Percentiles rank a stretch among this genome's conserved stretches.
Evolutionary conservation across 768 basidiomycete genomes (phyloP).

Genomic region (Strobilomyces confusus): DNA sequence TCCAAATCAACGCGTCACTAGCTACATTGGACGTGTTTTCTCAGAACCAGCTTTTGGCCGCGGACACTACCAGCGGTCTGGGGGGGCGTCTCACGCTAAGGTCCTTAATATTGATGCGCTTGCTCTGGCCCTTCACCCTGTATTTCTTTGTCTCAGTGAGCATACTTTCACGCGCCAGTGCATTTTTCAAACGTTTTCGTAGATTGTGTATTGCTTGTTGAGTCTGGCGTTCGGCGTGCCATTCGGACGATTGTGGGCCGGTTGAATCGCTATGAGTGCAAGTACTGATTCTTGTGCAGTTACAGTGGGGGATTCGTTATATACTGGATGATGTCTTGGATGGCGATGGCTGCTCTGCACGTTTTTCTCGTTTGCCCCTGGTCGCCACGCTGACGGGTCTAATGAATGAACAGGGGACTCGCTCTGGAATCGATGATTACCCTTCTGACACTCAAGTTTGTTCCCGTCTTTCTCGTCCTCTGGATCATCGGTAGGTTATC

Average conservation of each 20-base stretch:
- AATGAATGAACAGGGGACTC: constrained; percentile 42
- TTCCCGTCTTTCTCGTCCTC: constrained; percentile 58
- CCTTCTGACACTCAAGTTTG: constrained; percentile 46
- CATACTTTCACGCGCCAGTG: background rate
- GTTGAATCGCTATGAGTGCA: background rate
- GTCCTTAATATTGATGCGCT: constrained; percentile 38
- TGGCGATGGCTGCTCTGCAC: constrained; percentile 55
- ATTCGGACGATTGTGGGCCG: constrained; percentile 43
- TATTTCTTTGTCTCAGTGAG: constrained; percentile 43
- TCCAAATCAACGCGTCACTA: background rate
- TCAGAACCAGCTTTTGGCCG: constrained; percentile 33
- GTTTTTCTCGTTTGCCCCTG: constrained; percentile 14
- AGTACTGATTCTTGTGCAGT: constrained; percentile 19
- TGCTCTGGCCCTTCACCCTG: constrained; percentile 35
- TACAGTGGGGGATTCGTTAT: constrained; percentile 56
- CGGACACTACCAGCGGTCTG: constrained; percentile 36
- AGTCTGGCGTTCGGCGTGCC: constrained; percentile 59
- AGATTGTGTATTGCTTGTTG: constrained; percentile 58
- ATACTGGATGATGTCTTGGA: constrained; percentile 65
- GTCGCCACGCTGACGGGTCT: background rate
- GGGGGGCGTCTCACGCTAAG: constrained; percentile 35
- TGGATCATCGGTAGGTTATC: constrained; percentile 56
- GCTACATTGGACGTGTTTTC: background rate
- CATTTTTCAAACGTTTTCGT: background rate
- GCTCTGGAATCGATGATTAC: constrained; percentile 59